Base-by-base conservation (phyloP, 139 green algal species). In the Asterochloris erici region DNA sequence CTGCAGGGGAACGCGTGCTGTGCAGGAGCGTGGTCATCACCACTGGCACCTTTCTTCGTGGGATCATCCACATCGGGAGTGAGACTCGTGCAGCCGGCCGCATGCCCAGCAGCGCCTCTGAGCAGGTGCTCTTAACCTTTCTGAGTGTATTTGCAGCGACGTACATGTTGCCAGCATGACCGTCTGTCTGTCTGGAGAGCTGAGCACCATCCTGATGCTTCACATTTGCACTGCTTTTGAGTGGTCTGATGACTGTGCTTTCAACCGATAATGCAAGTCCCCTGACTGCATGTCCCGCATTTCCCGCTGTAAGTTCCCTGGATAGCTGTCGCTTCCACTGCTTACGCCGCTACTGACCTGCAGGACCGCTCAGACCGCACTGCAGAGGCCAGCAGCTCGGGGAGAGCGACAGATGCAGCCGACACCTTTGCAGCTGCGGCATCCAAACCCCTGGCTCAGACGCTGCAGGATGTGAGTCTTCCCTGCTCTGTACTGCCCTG, bases 21-120 rank as follows among this genome's bases (percentile, higher is more conserved):
- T 85, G 78, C 75, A 69, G n/a, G 16, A 70, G 78, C 11, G 88
- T 93, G 27, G 88, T 93, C 12, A 82, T 93, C 38, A 92, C 89
- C 10, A 93, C 89, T 0, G 89, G 89, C 14, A 93, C 89, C 17
- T 93, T 93, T 63, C 80, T 93, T 71, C 73, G 83, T 13, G 89
- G 89, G 0, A 17, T 89, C 12, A 88, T 93, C 68, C 89, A 93
- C 60, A 71, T 93, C 21, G 89, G 89, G 60, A 90, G 89, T 76
- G 83, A 88, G 69, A 82, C 64, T 4, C 80, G 78, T 12, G 73
- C 84, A 9, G 88, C 89, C 15, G 88, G 88, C 9, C 81, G 88
- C 68, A 88, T 92, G 84, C 79, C 84, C n/a, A 68, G 29, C 66
- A 66, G 68, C 15, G 47, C 66, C 15, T 68, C 28, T 73, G 26